A percentile compares a stretch with the other conserved stretches of the same genome.
phyloP scores from a whole-genome alignment of 148 eudicot genomes.

The Arctostaphylos glauca region DNA sequence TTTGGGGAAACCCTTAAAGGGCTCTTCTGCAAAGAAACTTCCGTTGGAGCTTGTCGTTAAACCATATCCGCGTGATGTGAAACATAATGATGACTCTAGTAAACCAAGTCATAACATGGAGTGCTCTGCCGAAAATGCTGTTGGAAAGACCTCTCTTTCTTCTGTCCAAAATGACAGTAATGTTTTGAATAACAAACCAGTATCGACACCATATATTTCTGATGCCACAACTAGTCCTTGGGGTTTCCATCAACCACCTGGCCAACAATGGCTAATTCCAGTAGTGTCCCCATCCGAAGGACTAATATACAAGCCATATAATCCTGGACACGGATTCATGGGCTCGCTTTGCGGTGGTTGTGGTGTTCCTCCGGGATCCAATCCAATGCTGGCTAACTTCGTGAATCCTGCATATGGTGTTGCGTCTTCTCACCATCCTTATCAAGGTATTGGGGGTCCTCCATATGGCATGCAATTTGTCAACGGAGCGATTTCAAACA shows the following conservation, averaged over 20 bases:
- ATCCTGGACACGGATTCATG: conserved; percentile 51
- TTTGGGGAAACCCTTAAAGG: conserved; percentile 42
- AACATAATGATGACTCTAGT: conserved; percentile 40
- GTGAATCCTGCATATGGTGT: conserved; percentile 45
- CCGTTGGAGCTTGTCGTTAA: conserved; percentile 44
- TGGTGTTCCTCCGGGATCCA: conserved; percentile 42
- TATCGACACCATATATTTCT: conserved; percentile 25
- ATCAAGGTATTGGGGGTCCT: conserved; percentile 49
- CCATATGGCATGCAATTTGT: conserved; percentile 59
- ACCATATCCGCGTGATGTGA: conserved; percentile 28
- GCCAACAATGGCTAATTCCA: conserved; percentile 91
- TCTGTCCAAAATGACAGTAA: conserved; percentile 42
- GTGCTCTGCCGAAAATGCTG: conserved; percentile 61
- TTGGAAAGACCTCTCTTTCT: conserved; percentile 37
- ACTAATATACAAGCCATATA: conserved; percentile 84
- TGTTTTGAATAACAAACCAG: conserved; percentile 28
- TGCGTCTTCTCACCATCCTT: conserved; percentile 35
- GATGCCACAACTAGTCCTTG: conserved; percentile 47
- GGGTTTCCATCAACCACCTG: conserved; percentile 48
- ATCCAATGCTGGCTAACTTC: conserved; percentile 32
- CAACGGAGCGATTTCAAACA: conserved; percentile 24
- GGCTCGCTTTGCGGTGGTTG: conserved; percentile 41
- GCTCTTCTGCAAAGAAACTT: conserved; percentile 39
- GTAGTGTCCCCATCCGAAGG: conserved; percentile 95
- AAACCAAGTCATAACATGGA: conserved; percentile 41